Conservation (phyloP, 1,139 yeast genomes). For the Wickerhamiella pararugosa region DNA sequence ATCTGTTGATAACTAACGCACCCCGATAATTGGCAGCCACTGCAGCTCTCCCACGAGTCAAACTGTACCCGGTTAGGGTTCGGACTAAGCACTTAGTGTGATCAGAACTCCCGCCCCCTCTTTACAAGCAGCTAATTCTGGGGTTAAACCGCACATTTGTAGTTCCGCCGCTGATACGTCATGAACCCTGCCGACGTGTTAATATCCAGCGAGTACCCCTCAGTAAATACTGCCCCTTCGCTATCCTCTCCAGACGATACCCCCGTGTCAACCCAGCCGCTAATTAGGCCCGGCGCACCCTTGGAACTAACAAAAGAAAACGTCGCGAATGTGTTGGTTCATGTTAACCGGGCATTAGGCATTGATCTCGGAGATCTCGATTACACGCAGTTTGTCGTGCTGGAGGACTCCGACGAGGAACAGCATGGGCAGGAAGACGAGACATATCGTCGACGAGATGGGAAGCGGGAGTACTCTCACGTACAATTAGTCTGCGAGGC, state of each 20-base stretch:
- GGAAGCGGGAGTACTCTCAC: constrained; percentile 33
- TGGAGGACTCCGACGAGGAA: constrained; percentile 1
- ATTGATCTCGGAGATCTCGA: constrained; percentile 7
- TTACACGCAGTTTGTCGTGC: constrained; percentile 5
- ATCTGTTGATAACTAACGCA: too few relatives aligned
- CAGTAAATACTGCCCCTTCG: neutral
- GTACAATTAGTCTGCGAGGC: constrained; percentile 61
- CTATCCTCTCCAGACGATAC: too few relatives aligned
- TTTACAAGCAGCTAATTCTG: too few relatives aligned
- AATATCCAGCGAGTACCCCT: constrained; percentile 4
- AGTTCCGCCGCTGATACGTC: too few relatives aligned
- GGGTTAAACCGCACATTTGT: too few relatives aligned
- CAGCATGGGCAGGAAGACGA: neutral
- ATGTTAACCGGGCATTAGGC: constrained; percentile 7
- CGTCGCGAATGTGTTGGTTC: constrained; percentile 6
- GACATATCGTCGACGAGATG: neutral
- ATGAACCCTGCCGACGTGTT: constrained; percentile 6
- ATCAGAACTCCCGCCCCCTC: too few relatives aligned
- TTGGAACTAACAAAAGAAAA: neutral
- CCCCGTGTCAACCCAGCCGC: too few relatives aligned
- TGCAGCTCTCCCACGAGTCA: too few relatives aligned
- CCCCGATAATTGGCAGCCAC: too few relatives aligned
- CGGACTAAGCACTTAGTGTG: too few relatives aligned
- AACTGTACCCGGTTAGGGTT: too few relatives aligned
- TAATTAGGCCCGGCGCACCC: too few relatives aligned